Percentiles rank a stretch among this genome's conserved stretches.
phyloP scores from a whole-genome alignment of 2,329 filamentous ascomycete genomes.

The Dactylellina drechsleri region DNA sequence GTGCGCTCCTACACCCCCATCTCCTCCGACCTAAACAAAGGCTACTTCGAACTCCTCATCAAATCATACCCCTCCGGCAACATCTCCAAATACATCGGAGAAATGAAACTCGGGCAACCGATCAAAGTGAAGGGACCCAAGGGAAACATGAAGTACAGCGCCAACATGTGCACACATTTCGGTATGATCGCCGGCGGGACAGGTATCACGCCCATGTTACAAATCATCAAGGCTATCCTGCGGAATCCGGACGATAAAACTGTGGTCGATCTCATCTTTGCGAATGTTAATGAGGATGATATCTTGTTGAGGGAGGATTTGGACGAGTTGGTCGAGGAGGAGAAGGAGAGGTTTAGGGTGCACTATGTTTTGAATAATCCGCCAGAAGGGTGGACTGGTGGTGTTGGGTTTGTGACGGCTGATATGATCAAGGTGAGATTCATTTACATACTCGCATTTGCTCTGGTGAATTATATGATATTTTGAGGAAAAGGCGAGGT shows the following conservation, averaged over 20 bases:
- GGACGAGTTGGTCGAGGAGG: conserved; percentile 78
- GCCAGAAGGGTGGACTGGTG: conserved; percentile 88
- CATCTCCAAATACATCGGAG: conserved; percentile 92
- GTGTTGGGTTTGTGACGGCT: conserved; percentile 90
- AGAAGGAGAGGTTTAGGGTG: conserved; percentile 78
- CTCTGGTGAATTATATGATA: conserved; percentile 51
- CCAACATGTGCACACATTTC: conserved; percentile 95
- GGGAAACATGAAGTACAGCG: conserved; percentile 96
- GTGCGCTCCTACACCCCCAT: conserved; percentile 93
- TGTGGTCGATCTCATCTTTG: conserved; percentile 92
- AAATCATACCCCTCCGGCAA: conserved; percentile 98
- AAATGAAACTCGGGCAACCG: conserved; percentile 80
- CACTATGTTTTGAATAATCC: conserved; percentile 98
- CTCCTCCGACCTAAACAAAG: conserved; percentile 81
- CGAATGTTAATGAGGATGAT: conserved; percentile 92
- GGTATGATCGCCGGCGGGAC: conserved; percentile 98
- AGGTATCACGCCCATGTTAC: conserved; percentile 97
- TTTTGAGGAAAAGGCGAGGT: neutral
- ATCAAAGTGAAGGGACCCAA: conserved; percentile 95
- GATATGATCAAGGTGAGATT: conserved; percentile 87
- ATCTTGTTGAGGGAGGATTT: conserved; percentile 94
- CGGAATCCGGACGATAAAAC: conserved; percentile 85
- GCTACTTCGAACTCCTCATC: conserved; percentile 95
- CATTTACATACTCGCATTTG: neutral
- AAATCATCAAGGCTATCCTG: conserved; percentile 90